Evolutionary conservation across 73 alveolate species (phyloP), one percentile per base, ranked within the genome.

Genomic region (Symbiodinium natans): DNA sequence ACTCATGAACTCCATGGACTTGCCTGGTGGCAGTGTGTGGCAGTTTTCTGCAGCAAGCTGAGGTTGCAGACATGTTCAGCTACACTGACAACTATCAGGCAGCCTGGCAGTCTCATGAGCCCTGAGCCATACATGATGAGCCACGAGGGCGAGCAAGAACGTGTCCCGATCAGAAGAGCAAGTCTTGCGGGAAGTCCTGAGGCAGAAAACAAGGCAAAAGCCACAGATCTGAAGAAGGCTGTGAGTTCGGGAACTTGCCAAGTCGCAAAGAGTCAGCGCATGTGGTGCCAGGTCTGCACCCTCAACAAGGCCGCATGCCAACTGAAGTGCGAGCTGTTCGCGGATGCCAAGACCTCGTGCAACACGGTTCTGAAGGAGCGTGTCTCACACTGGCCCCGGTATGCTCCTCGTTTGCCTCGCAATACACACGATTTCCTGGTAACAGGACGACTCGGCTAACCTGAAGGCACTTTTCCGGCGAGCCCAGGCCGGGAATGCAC

Each of bases 221-320:
- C 96, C 9, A n/a, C 41, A 1, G 96, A 90, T 41, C n/a, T 90
- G 87, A 90, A 90, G 77, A 90, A 87, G 94, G 42, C 71, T 2
- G n/a, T 41, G 83, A 4, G 19, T 52, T 19, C 19, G 19, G 71
- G 10, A 10, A 52, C 19, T 52, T 52, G 27, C 71, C 10, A 10
- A 19, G 19, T 13, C 71, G 19, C 71, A 10, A 19, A 19, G 27
- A 52, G 71, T 52, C 27, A 10, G 19, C 71, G 27, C 71, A 10
- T 13, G 71, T 52, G 15, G 39, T 46, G 29, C 48, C 41, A 31
- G 48, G 86, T n/a, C 41, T 36, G 96, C 87, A 90, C 42, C 77
- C 77, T 90, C 40, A 90, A 90, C 75, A 25, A 48, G 11, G 96
- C 96, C 15, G 96, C 96, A 33, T 90, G 96, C 87, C 96, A 90